Evolutionary conservation across 495 filamentous ascomycete genomes (phyloP).

Genomic region (Hypoxylon lenormandii): DNA sequence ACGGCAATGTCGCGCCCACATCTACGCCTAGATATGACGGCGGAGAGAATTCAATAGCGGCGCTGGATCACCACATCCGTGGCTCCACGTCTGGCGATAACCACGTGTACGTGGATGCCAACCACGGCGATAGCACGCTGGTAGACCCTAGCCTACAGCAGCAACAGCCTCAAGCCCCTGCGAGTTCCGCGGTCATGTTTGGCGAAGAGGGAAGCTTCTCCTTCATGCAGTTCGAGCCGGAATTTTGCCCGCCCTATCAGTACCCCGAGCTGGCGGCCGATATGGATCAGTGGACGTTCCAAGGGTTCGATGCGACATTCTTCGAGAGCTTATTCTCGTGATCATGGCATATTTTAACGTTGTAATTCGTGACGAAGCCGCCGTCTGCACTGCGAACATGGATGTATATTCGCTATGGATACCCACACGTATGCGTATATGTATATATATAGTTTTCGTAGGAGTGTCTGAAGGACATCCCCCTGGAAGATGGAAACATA

Average conservation of each 20-base stretch:
- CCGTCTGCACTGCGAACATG: not conserved
- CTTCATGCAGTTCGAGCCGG: constrained; percentile 53
- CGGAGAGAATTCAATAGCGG: not conserved
- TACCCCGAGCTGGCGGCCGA: constrained; percentile 51
- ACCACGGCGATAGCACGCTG: not conserved
- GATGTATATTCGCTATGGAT: constrained; percentile 7
- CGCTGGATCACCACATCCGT: not conserved
- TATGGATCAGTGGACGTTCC: constrained; percentile 59
- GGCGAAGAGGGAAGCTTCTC: constrained; percentile 45
- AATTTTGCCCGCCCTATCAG: constrained; percentile 16
- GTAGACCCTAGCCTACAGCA: constrained; percentile 23
- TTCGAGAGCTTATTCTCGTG: constrained; percentile 49
- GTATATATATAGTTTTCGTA: constrained; percentile 36
- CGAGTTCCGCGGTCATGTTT: constrained; percentile 15
- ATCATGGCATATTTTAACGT: not conserved
- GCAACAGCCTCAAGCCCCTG: constrained; percentile 6
- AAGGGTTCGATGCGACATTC: constrained; percentile 57
- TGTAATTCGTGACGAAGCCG: not conserved
- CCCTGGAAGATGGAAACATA: constrained; percentile 28
- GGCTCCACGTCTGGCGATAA: constrained; percentile 3
- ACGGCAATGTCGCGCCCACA: not conserved
- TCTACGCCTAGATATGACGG: constrained; percentile 1
- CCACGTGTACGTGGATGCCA: constrained; percentile 1
- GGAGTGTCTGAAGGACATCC: constrained; percentile 9
- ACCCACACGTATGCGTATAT: constrained; percentile 27